Conservation (phyloP, 768 basidiomycete genomes). For the Daedaleopsis nitida region DNA sequence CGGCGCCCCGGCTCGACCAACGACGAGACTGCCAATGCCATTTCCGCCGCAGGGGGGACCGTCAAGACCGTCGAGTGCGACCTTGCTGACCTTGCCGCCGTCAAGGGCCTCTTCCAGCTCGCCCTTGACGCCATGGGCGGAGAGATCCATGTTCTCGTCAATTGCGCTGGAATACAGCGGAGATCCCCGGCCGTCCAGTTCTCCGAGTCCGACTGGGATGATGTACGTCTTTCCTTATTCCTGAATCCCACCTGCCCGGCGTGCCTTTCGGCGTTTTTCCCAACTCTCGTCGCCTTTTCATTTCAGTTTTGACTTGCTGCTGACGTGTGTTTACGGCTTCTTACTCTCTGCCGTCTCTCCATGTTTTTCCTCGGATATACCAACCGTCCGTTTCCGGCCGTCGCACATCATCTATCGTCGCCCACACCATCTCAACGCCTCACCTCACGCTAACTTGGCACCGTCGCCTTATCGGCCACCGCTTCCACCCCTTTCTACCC, state of each 20-base stretch:
- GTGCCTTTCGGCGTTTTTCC: constrained; percentile 13
- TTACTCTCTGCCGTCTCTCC: constrained; percentile 16
- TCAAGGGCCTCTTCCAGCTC: constrained; percentile 49
- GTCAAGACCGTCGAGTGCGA: constrained; percentile 57
- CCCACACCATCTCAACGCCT: constrained; percentile 26
- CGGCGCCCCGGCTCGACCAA: constrained; percentile 43
- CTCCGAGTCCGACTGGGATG: constrained; percentile 69
- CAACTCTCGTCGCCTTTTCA: background rate
- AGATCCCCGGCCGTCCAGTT: constrained; percentile 65
- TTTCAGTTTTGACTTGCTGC: constrained; percentile 18
- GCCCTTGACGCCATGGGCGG: constrained; percentile 53
- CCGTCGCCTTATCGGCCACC: constrained; percentile 5
- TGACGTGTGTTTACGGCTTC: constrained; percentile 3
- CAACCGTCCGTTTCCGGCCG: constrained; percentile 12
- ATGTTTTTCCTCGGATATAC: constrained; percentile 18
- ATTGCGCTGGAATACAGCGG: constrained; percentile 67
- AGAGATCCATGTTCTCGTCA: constrained; percentile 64
- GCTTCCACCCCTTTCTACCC: background rate
- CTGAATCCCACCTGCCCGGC: background rate
- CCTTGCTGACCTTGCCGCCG: constrained; percentile 50
- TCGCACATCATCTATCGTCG: constrained; percentile 19
- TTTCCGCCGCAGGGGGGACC: constrained; percentile 37
- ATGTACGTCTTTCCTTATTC: constrained; percentile 45
- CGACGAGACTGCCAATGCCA: constrained; percentile 37
- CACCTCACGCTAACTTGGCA: constrained; percentile 25